A percentile compares a stretch with the other conserved stretches of the same genome.
Evolutionary conservation across 768 basidiomycete genomes (phyloP).

Genomic region (Boletus huronensis): DNA sequence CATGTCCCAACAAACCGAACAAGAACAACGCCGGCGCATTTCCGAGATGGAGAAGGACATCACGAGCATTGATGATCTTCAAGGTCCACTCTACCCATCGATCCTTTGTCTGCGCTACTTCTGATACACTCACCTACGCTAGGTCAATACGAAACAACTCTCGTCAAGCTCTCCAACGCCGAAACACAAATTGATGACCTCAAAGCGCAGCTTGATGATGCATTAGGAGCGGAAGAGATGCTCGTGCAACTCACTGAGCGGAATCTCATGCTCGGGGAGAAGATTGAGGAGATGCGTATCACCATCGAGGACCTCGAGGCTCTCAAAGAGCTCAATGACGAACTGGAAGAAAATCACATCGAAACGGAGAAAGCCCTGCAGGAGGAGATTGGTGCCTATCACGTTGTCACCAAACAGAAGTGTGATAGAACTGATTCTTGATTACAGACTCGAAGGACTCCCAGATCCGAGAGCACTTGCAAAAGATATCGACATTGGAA

Average conservation of each 20-base stretch:
- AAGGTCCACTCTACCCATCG: conserved; percentile 46
- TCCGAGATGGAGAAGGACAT: conserved; percentile 90
- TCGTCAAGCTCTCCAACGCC: conserved; percentile 81
- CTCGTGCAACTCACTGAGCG: conserved; percentile 93
- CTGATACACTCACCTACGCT: conserved; percentile 5
- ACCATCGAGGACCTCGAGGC: conserved; percentile 96
- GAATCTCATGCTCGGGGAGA: conserved; percentile 91
- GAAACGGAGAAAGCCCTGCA: conserved; percentile 91
- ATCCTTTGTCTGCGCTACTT: neutral
- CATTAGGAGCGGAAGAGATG: conserved; percentile 94
- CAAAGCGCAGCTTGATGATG: conserved; percentile 91
- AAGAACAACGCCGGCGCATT: conserved; percentile 76
- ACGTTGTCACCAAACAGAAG: neutral
- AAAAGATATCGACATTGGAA: conserved; percentile 66
- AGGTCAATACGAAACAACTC: conserved; percentile 78
- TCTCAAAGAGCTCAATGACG: conserved; percentile 93
- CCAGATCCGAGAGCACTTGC: conserved; percentile 62
- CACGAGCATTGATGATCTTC: conserved; percentile 70
- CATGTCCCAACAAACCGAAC: conserved; percentile 81
- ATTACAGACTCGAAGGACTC: conserved; percentile 64
- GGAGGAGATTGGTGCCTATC: conserved; percentile 74
- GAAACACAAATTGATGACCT: conserved; percentile 92
- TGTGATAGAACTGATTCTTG: neutral
- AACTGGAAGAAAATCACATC: conserved; percentile 93
- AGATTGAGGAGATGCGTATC: conserved; percentile 96